Base-by-base conservation (phyloP, 805 yeast species). In the Tetrapisispora phaffii region DNA sequence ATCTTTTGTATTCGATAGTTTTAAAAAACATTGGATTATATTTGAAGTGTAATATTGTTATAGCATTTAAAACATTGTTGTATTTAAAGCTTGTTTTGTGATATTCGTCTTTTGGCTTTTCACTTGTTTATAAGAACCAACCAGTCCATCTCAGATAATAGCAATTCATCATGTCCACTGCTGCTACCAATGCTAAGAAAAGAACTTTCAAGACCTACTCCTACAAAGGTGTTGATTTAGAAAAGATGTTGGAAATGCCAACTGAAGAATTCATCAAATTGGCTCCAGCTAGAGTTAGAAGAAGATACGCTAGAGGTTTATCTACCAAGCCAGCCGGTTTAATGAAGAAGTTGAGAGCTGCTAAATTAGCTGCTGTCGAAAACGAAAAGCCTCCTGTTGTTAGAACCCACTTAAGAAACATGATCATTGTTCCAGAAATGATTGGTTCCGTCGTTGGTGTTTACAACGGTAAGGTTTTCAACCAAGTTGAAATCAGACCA, bases 381-480 rank as follows among this genome's bases (percentile, higher is more conserved):
- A 85, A 85, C 71, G 97, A 93, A 77, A 93, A 90, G 82, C 99
- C 99, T 73, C 82, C 90, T 62, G 75, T 79, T 58, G 97, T 93
- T 76, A 93, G 90, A 85, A 93, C 99, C 63, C 99, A 93, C 77
- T 85, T 93, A 73, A 90, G 98, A 84, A 89, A 89, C 85, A 87
- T 89, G 96, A 74, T 93, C 72, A 72, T 93, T 68, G 93, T 93
- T 60, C 99, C 99, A 76, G 99, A 93, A 82, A 93, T 93, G 98
- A 88, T 93, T 67, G 98, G 98, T 72, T 87, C 97, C 54, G 94
- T 90, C 60, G 82, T 93, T 64, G 97, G 97, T 77, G 85, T 93
- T 65, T 93, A 93, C 96, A 93, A 93, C 82, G 99, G 99, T 79
- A 93, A 93, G 80, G 86, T 79, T 65, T 93, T 93, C 95, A 90